Evolutionary conservation across 2,329 filamentous ascomycete species (phyloP), one percentile per base, ranked within the genome.

Genomic region (Ascochyta pisi): DNA sequence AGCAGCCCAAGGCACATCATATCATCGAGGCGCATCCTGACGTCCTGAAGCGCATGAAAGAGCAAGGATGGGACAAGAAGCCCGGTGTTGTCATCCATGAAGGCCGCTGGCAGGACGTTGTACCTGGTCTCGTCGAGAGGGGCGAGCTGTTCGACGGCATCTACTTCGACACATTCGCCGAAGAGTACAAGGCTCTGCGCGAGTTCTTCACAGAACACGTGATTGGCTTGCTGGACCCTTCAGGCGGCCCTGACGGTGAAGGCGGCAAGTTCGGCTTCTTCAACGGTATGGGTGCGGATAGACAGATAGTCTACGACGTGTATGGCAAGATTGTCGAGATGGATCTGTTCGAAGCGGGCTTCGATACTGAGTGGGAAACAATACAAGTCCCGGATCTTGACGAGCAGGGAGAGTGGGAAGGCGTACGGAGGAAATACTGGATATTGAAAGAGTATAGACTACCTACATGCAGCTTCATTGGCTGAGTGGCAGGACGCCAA

Each of bases 161-260:
- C 64, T 99, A 98, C 80, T 98, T 97, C 70, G 95, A 99, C 73
- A 99, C 95, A 0, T 98, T 98, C 75, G 95, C 92, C 6, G 95
- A 99, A 78, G 91, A 95, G 61, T 99, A 98, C 76, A 81, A 82
- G 2, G 90, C 94, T 73, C 85, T 98, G 26, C 89, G 89, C 42
- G 82, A 87, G 57, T 97, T 98, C 79, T 96, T 98, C 73, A 89
- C 85, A 2, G 95, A 98, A 74, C 87, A 89, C 65, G 88, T 98
- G 10, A 91, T 95, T 29, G 89, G 86, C 0, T 76, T 98, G 50
- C 79, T 99, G 41, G 88, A 90, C 63, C 80, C 83, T 26, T 70
- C 76, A 9, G 78, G 78, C 35, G 73, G 73, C 15, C 16, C 56
- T 38, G 63, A 67, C 19, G 62, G 67, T 22, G 77, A 84, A 44